A percentile compares a stretch with the other conserved stretches of the same genome.
These are phyloP conservation scores for Botrytis deweyae DNA, from an alignment of 2,329 filamentous ascomycete genomes.

Conservation along the genomic window DNA sequence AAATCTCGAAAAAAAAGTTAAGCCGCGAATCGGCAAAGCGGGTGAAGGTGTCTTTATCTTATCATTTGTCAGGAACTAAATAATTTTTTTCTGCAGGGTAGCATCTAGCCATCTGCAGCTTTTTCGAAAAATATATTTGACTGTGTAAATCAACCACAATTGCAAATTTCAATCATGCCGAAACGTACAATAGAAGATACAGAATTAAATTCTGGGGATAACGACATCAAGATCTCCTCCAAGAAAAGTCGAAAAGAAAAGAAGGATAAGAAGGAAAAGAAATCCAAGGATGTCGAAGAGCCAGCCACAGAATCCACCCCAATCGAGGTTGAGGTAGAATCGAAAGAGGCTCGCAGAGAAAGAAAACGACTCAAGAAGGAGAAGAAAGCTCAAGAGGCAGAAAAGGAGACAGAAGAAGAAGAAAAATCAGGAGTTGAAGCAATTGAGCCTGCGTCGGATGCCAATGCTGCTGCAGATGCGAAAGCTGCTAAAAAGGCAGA, in stretches of 20 bases:
- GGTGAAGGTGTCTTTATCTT: conserved; percentile 4
- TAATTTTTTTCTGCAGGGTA: conserved; percentile 16
- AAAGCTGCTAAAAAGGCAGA: conserved; percentile 41
- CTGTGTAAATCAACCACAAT: conserved; percentile 3
- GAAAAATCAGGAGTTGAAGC: conserved; percentile 31
- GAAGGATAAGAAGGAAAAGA: conserved; percentile 25
- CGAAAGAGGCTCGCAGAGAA: conserved; percentile 43
- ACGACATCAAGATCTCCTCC: conserved; percentile 20
- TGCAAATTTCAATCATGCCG: conserved; percentile 31
- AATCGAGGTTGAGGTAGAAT: conserved; percentile 34
- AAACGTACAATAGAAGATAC: conserved; percentile 39
- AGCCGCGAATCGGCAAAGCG: background rate
- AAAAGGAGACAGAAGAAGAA: conserved; percentile 26
- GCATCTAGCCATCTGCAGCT: background rate
- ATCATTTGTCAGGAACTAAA: conserved; percentile 15
- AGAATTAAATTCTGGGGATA: conserved; percentile 28
- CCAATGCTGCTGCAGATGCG: conserved; percentile 22
- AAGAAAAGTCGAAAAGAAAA: conserved; percentile 38
- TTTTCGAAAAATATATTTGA: background rate
- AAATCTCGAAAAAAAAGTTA: background rate
- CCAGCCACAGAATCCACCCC: conserved; percentile 23
- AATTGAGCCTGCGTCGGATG: conserved; percentile 22
- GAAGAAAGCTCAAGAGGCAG: conserved; percentile 29
- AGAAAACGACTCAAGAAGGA: conserved; percentile 44
- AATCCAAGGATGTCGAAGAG: conserved; percentile 30